phyloP scores from a whole-genome alignment of 495 filamentous ascomycete species.

The Alectoria sarmentosa region DNA sequence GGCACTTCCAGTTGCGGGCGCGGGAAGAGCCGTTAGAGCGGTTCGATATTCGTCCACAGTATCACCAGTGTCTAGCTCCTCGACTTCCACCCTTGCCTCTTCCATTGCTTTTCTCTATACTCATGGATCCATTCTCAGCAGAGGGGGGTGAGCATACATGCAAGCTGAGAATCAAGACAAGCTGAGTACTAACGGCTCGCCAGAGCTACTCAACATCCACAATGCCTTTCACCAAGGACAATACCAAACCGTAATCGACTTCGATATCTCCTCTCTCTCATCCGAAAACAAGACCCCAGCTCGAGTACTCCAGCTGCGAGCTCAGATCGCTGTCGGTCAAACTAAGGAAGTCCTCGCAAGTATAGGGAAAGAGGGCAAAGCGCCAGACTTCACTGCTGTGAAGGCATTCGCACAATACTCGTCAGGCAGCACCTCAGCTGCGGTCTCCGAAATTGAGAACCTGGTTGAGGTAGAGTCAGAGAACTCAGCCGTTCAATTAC shows the following conservation, averaged over 20 bases:
- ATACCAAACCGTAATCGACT: slow-evolving; percentile 75
- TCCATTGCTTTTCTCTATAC: slow-evolving; percentile 22
- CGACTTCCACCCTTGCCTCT: too few species aligned
- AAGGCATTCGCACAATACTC: slow-evolving; percentile 66
- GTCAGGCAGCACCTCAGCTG: slow-evolving; percentile 51
- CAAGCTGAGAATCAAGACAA: slow-evolving; percentile 6
- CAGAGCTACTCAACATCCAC: slow-evolving; percentile 92
- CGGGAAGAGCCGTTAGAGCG: slow-evolving; percentile 3
- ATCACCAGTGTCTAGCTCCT: neutral
- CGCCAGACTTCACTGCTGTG: slow-evolving; percentile 70
- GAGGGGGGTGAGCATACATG: slow-evolving; percentile 60
- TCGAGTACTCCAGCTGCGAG: slow-evolving; percentile 72
- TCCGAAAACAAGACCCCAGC: slow-evolving; percentile 68
- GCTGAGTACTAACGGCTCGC: slow-evolving; percentile 11
- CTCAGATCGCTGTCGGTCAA: slow-evolving; percentile 74
- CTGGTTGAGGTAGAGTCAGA: slow-evolving; percentile 59
- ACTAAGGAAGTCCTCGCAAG: slow-evolving; percentile 62
- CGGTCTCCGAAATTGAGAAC: slow-evolving; percentile 55
- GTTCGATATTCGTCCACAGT: neutral
- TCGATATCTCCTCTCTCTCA: slow-evolving; percentile 68
- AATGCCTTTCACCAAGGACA: slow-evolving; percentile 92
- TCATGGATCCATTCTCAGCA: slow-evolving; percentile 90
- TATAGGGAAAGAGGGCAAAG: slow-evolving; percentile 53
- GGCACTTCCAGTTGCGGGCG: neutral
- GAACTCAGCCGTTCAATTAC: slow-evolving; percentile 73